phyloP scores from a whole-genome alignment of 1,284 basidiomycete species.

The Gymnopus androsaceus region DNA sequence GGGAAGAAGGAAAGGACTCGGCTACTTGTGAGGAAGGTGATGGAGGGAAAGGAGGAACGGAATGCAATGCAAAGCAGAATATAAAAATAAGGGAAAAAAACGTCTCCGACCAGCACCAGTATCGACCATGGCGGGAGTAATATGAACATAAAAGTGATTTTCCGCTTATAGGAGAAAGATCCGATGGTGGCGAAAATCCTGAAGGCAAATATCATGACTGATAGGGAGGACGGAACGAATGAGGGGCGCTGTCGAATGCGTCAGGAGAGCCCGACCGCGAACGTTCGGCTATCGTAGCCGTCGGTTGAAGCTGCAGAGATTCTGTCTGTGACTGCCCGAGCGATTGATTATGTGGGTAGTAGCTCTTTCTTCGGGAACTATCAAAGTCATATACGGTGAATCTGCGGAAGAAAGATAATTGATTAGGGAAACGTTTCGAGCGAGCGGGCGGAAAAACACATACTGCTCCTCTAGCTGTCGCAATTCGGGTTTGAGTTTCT shows the following conservation, averaged over 20 bases:
- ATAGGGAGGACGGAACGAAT: neutral
- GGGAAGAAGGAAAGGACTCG: neutral
- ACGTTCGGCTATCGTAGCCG: slow-evolving; percentile 43
- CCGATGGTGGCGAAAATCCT: too few species aligned
- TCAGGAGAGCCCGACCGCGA: slow-evolving; percentile 63
- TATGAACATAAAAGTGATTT: too few species aligned
- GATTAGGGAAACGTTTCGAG: neutral
- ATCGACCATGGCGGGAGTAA: too few species aligned
- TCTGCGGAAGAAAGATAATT: slow-evolving; percentile 35
- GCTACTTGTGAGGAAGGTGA: neutral
- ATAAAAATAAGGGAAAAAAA: neutral
- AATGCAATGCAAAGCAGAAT: neutral
- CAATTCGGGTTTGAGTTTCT: slow-evolving; percentile 87
- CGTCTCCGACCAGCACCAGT: too few species aligned
- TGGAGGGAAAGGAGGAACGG: neutral
- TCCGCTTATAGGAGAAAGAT: too few species aligned
- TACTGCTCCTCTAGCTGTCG: slow-evolving; percentile 93
- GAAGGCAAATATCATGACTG: neutral
- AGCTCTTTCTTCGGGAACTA: slow-evolving; percentile 60
- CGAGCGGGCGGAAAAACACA: slow-evolving; percentile 27
- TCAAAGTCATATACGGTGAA: slow-evolving; percentile 80
- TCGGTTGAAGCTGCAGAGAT: slow-evolving; percentile 18
- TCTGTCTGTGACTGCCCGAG: slow-evolving; percentile 29
- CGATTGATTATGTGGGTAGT: slow-evolving; percentile 79
- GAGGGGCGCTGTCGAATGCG: slow-evolving; percentile 4